A percentile compares a stretch with the other conserved stretches of the same genome.
phyloP scores from a whole-genome alignment of 106 monocot genomes.

The Chionographis japonica region DNA sequence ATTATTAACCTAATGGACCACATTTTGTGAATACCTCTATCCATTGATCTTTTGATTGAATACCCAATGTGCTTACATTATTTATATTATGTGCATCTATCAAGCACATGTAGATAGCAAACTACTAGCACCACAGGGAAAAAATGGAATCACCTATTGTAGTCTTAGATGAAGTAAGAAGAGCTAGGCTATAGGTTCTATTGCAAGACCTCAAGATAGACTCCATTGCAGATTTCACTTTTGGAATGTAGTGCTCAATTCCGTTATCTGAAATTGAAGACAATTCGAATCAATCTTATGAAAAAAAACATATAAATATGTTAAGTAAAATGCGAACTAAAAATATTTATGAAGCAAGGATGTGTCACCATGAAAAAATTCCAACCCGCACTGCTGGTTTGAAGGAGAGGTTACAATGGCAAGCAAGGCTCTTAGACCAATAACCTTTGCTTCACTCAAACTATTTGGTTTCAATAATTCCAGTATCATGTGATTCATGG shows the following conservation, averaged over 20 bases:
- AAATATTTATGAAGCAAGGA: slow-evolving; percentile 1
- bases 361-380: slow-evolving; percentile 61
- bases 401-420: slow-evolving; percentile 83
- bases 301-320: too few species aligned
- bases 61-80: too few species aligned
- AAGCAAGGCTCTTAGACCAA: slow-evolving; percentile 90
- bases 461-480: slow-evolving; percentile 83
- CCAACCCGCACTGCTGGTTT: slow-evolving; percentile 59
- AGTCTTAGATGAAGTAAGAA: slow-evolving; percentile 87
- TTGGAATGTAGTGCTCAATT: slow-evolving; percentile 72
- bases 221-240: slow-evolving; percentile 95
- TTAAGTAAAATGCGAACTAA: too few species aligned
- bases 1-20: too few species aligned
- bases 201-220: slow-evolving; percentile 87
- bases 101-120: neutral
- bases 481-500: slow-evolving; percentile 95
- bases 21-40: too few species aligned
- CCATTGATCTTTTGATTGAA: too few species aligned
- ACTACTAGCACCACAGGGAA: neutral
- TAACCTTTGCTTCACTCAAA: slow-evolving; percentile 94
- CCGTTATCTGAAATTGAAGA: slow-evolving; percentile 50
- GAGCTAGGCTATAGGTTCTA: slow-evolving; percentile 71
- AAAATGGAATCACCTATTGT: slow-evolving; percentile 57
- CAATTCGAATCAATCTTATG: neutral
- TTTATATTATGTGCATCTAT: too few species aligned